Base-by-base conservation (phyloP, 2,329 filamentous ascomycete genomes). In the Cladosporium austrohemisphaericum region DNA sequence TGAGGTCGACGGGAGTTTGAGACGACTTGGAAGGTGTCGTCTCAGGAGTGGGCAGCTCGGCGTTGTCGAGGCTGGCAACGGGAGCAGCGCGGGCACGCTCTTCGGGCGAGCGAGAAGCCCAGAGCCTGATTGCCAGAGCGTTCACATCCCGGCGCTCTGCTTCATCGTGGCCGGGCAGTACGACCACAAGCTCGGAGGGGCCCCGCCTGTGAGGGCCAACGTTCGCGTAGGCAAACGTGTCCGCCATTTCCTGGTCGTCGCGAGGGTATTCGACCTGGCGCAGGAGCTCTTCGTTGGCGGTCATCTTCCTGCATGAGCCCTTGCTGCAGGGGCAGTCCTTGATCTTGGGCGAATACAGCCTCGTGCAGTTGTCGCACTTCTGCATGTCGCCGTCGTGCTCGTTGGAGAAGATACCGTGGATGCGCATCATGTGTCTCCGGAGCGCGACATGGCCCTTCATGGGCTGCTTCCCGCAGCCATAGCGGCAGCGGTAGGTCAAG, bases 401-500 rank as follows among this genome's bases (percentile, higher is more conserved):
- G 8, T n/a, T 23, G 11, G 41, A 45, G 31, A 45, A 45, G 9
- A 45, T 23, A 16, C 41, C 22, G 28, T 49, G 45, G 9, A 41
- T 20, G 16, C 35, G 13, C 19, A 25, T 49, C 45, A 49, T 49
- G 26, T 49, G 45, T 16, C 33, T 38, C 22, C 45, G 35, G n/a
- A 49, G 45, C 9, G 4, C n/a, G 19, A 10, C 8, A 1, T 10
- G 2, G 11, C 5, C 1, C 25, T 26, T 11, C 11, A 26, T 41
- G 23, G n/a, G n/a, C n/a, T 16, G 38, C 2, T 22, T n/a, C 38
- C 23, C 38, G 25, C 45, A 49, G 13, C 45, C 45, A 23, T 49
- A 49, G 26, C 45, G 45, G 36, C 45, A 49, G 16, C 45, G 35
- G 35, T 49, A 49, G 9, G 5, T 18, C 11, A 41, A 25, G 20